phyloP scores from a whole-genome alignment of 2,329 filamentous ascomycete species.

The Pseudopithomyces maydicus region DNA sequence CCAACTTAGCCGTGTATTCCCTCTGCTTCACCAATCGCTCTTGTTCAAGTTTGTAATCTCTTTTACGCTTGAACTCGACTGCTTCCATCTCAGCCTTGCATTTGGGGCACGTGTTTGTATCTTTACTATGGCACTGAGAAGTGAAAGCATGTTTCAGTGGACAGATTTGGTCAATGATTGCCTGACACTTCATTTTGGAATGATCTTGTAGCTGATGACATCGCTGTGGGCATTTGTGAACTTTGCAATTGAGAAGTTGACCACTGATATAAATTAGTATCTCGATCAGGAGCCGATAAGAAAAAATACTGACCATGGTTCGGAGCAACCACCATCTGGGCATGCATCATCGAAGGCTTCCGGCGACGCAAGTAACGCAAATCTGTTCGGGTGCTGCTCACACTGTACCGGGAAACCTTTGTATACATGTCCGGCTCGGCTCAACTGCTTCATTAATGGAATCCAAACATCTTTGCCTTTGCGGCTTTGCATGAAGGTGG shows the following conservation, averaged over 20 bases:
- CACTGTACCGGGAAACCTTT: conserved; percentile 46
- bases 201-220: conserved; percentile 70
- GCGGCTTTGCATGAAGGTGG: conserved; percentile 66
- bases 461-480: conserved; percentile 65
- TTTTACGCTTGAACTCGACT: conserved; percentile 49
- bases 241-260: conserved; percentile 58
- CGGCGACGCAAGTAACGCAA: conserved; percentile 52
- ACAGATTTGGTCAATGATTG: conserved; percentile 56
- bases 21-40: conserved; percentile 52
- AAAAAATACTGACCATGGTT: conserved; percentile 60
- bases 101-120: conserved; percentile 49
- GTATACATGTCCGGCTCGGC: conserved; percentile 52
- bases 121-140: conserved; percentile 53
- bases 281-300: not conserved
- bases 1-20: conserved; percentile 53
- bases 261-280: conserved; percentile 48
- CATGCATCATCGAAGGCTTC: conserved; percentile 66
- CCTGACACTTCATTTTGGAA: conserved; percentile 56
- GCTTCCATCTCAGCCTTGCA: conserved; percentile 60
- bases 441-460: conserved; percentile 62
- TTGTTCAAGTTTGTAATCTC: conserved; percentile 58
- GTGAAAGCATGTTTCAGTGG: conserved; percentile 56
- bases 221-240: conserved; percentile 62
- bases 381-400: conserved; percentile 43
- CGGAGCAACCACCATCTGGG: conserved; percentile 72